Evolutionary conservation across 83 land plant species (phyloP).

Genomic region (Larix sibirica): DNA sequence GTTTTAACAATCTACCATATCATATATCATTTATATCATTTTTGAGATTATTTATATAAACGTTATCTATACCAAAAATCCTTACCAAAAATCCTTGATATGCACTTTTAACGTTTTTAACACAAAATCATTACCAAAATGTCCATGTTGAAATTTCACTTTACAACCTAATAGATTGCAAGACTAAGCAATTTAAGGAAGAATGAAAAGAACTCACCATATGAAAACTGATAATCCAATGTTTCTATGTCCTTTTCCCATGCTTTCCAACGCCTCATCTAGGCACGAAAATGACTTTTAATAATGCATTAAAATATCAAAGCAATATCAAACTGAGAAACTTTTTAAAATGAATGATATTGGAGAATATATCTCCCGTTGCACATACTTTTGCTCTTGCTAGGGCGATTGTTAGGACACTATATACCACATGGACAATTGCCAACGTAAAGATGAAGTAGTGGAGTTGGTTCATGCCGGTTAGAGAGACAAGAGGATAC

Average conservation of each 20-base stretch:
- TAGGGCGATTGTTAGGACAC: slow-evolving; percentile 50
- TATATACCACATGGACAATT: slow-evolving; percentile 43
- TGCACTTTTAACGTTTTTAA: no score
- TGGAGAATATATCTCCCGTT: no score
- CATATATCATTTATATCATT: slow-evolving; percentile 12
- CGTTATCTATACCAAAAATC: slow-evolving; percentile 10
- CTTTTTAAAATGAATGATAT: no score
- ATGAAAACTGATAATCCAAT: slow-evolving; percentile 41
- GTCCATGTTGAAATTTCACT: no score
- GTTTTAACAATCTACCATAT: slow-evolving; percentile 9
- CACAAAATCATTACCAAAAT: background rate
- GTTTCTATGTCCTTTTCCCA: slow-evolving; percentile 59
- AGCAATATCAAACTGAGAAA: background rate
- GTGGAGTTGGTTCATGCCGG: slow-evolving; percentile 53
- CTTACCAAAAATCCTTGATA: no score
- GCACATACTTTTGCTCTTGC: slow-evolving; percentile 45
- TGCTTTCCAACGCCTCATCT: slow-evolving; percentile 54
- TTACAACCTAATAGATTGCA: background rate
- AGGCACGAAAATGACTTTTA: background rate
- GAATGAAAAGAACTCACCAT: slow-evolving; percentile 21
- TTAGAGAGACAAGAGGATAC: slow-evolving; percentile 40
- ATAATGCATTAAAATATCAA: background rate
- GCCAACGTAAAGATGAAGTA: slow-evolving; percentile 59
- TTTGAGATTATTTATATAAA: slow-evolving; percentile 19
- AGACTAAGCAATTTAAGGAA: background rate